phyloP scores from a whole-genome alignment of 2,329 filamentous ascomycete genomes.

The Trichoderma sp. region DNA sequence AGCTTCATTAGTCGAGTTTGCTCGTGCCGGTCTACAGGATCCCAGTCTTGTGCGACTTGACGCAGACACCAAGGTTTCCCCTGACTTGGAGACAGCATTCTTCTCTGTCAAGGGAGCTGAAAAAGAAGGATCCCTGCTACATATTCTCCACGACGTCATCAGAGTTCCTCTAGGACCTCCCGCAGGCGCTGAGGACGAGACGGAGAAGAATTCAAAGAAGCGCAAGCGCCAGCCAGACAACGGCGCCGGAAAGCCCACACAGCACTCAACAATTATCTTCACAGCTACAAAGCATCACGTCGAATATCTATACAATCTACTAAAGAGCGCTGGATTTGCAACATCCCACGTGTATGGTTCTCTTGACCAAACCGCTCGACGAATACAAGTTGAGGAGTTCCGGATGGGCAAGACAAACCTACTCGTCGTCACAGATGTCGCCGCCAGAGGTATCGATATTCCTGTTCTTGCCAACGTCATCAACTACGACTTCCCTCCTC shows the following conservation, averaged over 20 bases:
- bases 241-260: conserved; percentile 67
- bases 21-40: conserved; percentile 88
- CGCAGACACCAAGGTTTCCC: conserved; percentile 92
- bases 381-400: conserved; percentile 90
- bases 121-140: conserved; percentile 88
- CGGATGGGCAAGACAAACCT: conserved; percentile 82
- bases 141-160: conserved; percentile 89
- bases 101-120: conserved; percentile 91
- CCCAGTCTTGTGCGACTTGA: conserved; percentile 88
- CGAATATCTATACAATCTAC: conserved; percentile 82
- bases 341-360: conserved; percentile 95
- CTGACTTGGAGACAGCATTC: conserved; percentile 92
- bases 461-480: conserved; percentile 95
- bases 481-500: conserved; percentile 97
- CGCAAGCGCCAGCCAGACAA: conserved; percentile 64
- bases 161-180: conserved; percentile 76
- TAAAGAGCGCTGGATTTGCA: conserved; percentile 79
- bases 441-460: conserved; percentile 96
- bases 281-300: conserved; percentile 96
- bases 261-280: conserved; percentile 94
- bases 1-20: conserved; percentile 93
- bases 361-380: conserved; percentile 89
- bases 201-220: conserved; percentile 62
- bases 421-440: conserved; percentile 93
- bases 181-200: conserved; percentile 51